Evolutionary conservation across 495 filamentous ascomycete species (phyloP).

Genomic region (Aeminium ludgeri): DNA sequence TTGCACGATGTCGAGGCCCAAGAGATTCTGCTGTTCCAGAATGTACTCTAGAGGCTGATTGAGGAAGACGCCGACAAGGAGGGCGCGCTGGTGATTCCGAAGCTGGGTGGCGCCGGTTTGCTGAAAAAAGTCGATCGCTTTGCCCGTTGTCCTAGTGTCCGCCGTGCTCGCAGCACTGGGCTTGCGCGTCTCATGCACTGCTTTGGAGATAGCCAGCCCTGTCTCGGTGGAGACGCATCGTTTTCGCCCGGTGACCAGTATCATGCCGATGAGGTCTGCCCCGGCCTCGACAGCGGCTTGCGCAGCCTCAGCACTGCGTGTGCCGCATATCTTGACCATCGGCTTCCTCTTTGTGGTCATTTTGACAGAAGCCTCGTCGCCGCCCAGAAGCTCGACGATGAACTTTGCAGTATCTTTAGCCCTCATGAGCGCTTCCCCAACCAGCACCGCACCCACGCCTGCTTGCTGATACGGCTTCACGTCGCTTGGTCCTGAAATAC

Average conservation of each 20-base stretch:
- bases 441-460: constrained; percentile 80
- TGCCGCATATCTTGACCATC: constrained; percentile 95
- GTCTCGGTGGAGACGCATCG: constrained; percentile 60
- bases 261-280: constrained; percentile 85
- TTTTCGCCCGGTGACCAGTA: constrained; percentile 64
- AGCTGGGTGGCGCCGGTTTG: constrained; percentile 35
- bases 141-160: neutral
- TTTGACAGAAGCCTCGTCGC: constrained; percentile 17
- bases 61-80: constrained; percentile 87
- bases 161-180: neutral
- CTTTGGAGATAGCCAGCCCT: constrained; percentile 62
- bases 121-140: constrained; percentile 44
- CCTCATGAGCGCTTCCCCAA: constrained; percentile 92
- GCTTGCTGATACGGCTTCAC: constrained; percentile 75
- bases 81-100: constrained; percentile 41
- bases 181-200: constrained; percentile 43
- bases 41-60: constrained; percentile 75
- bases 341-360: constrained; percentile 17
- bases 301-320: constrained; percentile 66
- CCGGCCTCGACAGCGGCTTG: constrained; percentile 67
- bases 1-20: constrained; percentile 81
- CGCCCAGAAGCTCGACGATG: constrained; percentile 62
- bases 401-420: constrained; percentile 64
- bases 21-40: constrained; percentile 51
- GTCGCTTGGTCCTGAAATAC: constrained; percentile 81